A percentile compares a stretch with the other conserved stretches of the same genome.
These are phyloP conservation scores for Boehmeria nivea DNA, from an alignment of 306 rosid species.

Conservation along the genomic window DNA sequence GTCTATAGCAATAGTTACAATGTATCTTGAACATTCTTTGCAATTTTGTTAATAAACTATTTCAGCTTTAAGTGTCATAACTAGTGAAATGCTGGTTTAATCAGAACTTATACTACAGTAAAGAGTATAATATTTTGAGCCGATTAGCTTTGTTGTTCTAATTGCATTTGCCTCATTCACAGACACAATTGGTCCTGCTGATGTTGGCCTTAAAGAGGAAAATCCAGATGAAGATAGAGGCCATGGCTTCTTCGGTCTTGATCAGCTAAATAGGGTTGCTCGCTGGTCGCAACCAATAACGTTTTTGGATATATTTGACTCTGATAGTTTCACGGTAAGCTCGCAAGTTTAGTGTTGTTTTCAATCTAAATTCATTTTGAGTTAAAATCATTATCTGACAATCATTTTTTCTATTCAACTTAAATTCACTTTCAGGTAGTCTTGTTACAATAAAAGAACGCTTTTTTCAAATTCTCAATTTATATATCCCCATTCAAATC, in stretches of 20 bases:
- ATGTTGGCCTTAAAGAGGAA: conserved; percentile 79
- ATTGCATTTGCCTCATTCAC: conserved; percentile 22
- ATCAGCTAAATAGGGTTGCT: conserved; percentile 48
- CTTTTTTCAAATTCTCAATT: too few relatives aligned
- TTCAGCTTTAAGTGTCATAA: too few relatives aligned
- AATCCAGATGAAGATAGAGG: conserved; percentile 72
- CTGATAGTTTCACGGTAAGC: conserved; percentile 68
- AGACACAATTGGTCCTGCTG: conserved; percentile 60
- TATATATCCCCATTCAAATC: too few relatives aligned
- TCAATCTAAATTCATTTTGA: background rate
- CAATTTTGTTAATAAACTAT: too few relatives aligned
- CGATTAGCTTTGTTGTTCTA: conserved; percentile 14
- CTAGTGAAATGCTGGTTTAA: too few relatives aligned
- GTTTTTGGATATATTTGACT: conserved; percentile 60
- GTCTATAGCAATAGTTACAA: too few relatives aligned
- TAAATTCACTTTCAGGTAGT: too few relatives aligned
- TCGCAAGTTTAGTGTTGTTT: conserved; percentile 6
- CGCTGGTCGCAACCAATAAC: conserved; percentile 95
- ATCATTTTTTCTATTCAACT: too few relatives aligned
- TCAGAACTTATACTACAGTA: too few relatives aligned
- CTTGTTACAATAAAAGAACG: too few relatives aligned
- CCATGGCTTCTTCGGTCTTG: conserved; percentile 59
- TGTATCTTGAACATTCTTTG: too few relatives aligned
- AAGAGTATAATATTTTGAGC: conserved; percentile 4
- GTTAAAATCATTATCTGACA: too few relatives aligned